Percentiles rank a stretch among this genome's conserved stretches.
These are phyloP conservation scores for Cytospora piceicola DNA, from an alignment of 2,329 filamentous ascomycete genomes.

Conservation along the genomic window DNA sequence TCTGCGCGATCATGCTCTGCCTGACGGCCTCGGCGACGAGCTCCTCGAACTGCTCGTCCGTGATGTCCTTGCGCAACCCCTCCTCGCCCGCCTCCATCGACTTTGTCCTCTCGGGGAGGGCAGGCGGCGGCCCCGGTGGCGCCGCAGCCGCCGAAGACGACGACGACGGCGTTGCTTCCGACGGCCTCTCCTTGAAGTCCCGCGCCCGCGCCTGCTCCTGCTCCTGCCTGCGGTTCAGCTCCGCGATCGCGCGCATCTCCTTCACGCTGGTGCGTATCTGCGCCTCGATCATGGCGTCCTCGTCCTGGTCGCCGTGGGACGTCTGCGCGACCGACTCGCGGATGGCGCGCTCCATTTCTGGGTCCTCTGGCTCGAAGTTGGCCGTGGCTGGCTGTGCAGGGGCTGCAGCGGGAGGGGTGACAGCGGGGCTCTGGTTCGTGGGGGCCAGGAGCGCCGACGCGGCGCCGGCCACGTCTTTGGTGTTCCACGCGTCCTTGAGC, in stretches of 20 bases:
- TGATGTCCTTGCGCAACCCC: slow-evolving; percentile 48
- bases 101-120: slow-evolving; percentile 37
- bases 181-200: slow-evolving; percentile 30
- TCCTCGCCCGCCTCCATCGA: slow-evolving; percentile 39
- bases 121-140: too few relatives aligned
- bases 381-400: neutral
- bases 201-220: slow-evolving; percentile 12
- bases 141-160: slow-evolving; percentile 12
- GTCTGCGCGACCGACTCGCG: slow-evolving; percentile 69
- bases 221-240: slow-evolving; percentile 30
- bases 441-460: slow-evolving; percentile 14
- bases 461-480: slow-evolving; percentile 36
- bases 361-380: slow-evolving; percentile 44
- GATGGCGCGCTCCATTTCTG: slow-evolving; percentile 74
- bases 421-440: slow-evolving; percentile 28
- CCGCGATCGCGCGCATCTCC: slow-evolving; percentile 48
- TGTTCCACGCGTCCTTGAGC: slow-evolving; percentile 50
- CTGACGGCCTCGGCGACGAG: slow-evolving; percentile 61
- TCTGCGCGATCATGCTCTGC: slow-evolving; percentile 48
- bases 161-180: neutral
- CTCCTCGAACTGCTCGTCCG: slow-evolving; percentile 62
- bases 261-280: slow-evolving; percentile 74
- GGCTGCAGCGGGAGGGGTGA: neutral
- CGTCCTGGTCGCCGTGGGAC: slow-evolving; percentile 68
- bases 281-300: slow-evolving; percentile 72